Percentiles rank a stretch among this genome's conserved stretches.
These are phyloP conservation scores for Inonotus obliquus DNA, from an alignment of 1,284 basidiomycete genomes.

Conservation along the genomic window DNA sequence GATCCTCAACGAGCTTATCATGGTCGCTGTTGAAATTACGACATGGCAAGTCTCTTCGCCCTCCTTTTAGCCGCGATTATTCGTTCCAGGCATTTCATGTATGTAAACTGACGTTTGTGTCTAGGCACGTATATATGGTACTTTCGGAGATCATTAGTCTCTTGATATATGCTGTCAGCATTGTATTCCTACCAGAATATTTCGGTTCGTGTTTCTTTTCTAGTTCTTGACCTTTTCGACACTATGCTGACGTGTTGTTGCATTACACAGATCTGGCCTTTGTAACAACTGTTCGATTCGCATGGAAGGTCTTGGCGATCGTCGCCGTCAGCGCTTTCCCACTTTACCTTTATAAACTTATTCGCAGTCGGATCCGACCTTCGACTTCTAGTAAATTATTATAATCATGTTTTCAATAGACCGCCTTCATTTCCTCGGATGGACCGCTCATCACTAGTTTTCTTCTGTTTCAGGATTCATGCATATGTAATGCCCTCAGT, in stretches of 20 bases:
- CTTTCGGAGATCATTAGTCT: constrained; percentile 89
- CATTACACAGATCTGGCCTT: constrained; percentile 81
- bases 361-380: constrained; percentile 84
- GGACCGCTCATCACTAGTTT: not conserved
- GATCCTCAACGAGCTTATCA: constrained; percentile 96
- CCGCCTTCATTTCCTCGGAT: not conserved
- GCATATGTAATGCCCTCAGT: not conserved
- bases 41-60: constrained; percentile 67
- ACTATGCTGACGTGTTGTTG: not conserved
- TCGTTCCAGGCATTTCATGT: not conserved
- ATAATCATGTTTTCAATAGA: constrained; percentile 33
- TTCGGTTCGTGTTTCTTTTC: constrained; percentile 65
- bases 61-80: not conserved
- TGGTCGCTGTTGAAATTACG: constrained; percentile 97
- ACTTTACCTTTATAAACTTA: constrained; percentile 85
- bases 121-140: constrained; percentile 96
- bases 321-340: constrained; percentile 92
- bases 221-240: not conserved
- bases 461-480: not conserved
- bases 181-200: constrained; percentile 93
- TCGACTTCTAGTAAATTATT: constrained; percentile 92
- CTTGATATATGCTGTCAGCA: constrained; percentile 86
- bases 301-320: constrained; percentile 95
- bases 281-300: constrained; percentile 83
- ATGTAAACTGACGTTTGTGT: constrained; percentile 14